These are phyloP conservation scores for Jacaranda mimosifolia DNA, from an alignment of 257 asterid genomes.

Conservation along the genomic window DNA sequence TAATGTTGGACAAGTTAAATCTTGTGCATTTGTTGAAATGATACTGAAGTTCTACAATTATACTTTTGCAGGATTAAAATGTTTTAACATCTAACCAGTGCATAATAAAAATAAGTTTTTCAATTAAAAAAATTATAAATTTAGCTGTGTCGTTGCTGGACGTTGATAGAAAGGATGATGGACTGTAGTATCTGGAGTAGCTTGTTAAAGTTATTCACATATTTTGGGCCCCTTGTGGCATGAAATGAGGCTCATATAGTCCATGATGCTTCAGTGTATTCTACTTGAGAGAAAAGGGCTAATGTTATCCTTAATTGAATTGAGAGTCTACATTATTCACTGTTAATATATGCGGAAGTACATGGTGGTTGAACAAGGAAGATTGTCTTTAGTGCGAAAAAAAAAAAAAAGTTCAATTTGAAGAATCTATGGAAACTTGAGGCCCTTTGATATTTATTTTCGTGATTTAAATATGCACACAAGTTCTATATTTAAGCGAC, in stretches of 20 bases:
- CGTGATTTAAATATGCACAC: too few species aligned
- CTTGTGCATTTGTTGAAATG: not conserved
- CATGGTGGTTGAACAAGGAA: not conserved
- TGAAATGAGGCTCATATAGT: not conserved
- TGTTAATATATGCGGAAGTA: too few species aligned
- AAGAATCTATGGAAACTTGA: too few species aligned
- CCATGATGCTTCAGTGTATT: not conserved
- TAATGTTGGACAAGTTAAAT: not conserved
- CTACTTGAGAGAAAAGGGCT: conserved; percentile 1
- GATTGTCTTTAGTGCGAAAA: not conserved
- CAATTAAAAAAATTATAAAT: not conserved
- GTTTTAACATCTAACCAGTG: not conserved
- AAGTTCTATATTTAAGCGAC: too few species aligned
- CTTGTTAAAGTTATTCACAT: not conserved
- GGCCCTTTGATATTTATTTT: too few species aligned
- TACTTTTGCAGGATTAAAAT: not conserved
- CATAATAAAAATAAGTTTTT: not conserved
- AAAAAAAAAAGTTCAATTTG: not conserved
- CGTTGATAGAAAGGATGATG: too few species aligned
- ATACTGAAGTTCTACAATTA: not conserved
- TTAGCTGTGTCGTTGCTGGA: not conserved
- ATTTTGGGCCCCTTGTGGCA: conserved; percentile 4
- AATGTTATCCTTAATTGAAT: not conserved
- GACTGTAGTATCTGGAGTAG: not conserved
- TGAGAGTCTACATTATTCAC: not conserved